Conservation (phyloP, 1,139 yeast species). For the Blastobotrys serpentis region DNA sequence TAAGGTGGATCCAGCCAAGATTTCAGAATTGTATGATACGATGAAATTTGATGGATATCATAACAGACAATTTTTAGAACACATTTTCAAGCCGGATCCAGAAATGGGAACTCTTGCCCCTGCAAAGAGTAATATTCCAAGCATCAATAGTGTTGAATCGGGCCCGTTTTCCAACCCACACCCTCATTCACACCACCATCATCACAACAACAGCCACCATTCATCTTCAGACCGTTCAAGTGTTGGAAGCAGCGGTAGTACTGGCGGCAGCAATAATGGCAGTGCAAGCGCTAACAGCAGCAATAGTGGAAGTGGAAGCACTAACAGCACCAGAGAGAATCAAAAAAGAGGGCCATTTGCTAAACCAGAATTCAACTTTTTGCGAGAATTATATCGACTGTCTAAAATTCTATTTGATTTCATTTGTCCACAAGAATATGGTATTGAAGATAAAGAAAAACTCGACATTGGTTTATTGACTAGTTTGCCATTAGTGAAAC, state of each 20-base stretch:
- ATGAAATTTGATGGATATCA: conserved; percentile 98
- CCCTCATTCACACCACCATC: too few relatives aligned
- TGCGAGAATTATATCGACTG: conserved; percentile 83
- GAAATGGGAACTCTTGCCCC: conserved; percentile 27
- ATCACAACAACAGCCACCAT: background rate
- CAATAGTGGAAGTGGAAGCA: background rate
- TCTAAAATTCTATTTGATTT: conserved; percentile 95
- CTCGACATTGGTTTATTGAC: conserved; percentile 94
- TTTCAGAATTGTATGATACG: conserved; percentile 93
- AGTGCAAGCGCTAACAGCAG: background rate
- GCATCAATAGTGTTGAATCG: conserved; percentile 22
- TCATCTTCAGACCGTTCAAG: conserved; percentile 1
- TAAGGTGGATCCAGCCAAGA: conserved; percentile 96
- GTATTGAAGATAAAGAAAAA: conserved; percentile 93
- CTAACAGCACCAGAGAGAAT: conserved; percentile 1
- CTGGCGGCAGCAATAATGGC: background rate
- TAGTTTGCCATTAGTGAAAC: conserved; percentile 89
- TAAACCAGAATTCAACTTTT: conserved; percentile 70
- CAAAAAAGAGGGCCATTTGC: conserved; percentile 55
- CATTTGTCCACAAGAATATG: conserved; percentile 98
- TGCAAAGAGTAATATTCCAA: conserved; percentile 46
- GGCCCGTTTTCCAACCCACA: conserved; percentile 22
- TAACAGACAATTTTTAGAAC: conserved; percentile 82
- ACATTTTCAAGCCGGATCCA: conserved; percentile 74
- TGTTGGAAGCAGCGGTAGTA: background rate